Conservation (phyloP, 2,329 filamentous ascomycete species). For the Basipetospora chlamydospora region DNA sequence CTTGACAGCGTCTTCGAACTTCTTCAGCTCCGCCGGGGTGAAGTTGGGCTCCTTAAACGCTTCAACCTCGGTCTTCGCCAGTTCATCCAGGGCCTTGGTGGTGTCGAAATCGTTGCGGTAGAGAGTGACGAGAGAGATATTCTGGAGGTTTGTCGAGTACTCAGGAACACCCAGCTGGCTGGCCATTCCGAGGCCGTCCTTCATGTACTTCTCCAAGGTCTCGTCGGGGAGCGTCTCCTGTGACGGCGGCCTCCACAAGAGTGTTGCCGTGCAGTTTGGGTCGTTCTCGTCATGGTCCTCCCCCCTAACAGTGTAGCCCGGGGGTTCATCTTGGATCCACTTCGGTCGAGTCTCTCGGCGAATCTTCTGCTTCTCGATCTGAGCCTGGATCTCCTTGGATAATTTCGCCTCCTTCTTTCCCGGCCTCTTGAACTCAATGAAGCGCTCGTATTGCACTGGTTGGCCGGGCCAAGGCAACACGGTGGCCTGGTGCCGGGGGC, state of each 20-base stretch:
- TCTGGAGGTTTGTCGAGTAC: conserved; percentile 72
- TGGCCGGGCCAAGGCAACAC: conserved; percentile 75
- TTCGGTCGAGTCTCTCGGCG: conserved; percentile 72
- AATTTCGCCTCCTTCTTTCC: conserved; percentile 65
- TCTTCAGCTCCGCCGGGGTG: conserved; percentile 64
- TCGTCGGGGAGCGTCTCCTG: conserved; percentile 34
- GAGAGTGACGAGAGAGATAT: conserved; percentile 65
- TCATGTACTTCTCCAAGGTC: conserved; percentile 65
- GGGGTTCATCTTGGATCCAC: conserved; percentile 85
- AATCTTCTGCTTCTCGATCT: conserved; percentile 67
- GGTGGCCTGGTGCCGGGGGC: conserved; percentile 80
- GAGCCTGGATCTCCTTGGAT: conserved; percentile 65
- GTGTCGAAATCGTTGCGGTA: conserved; percentile 58
- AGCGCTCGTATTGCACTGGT: conserved; percentile 81
- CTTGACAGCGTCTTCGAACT: conserved; percentile 79
- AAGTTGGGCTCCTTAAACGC: conserved; percentile 77
- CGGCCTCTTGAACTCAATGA: conserved; percentile 70
- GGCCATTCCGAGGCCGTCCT: conserved; percentile 48
- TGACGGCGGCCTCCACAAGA: conserved; percentile 65
- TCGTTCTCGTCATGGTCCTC: conserved; percentile 62
- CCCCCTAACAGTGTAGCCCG: conserved; percentile 72
- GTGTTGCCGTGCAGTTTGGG: conserved; percentile 56
- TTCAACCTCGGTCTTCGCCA: conserved; percentile 52
- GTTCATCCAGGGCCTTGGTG: conserved; percentile 52
- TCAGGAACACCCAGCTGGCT: conserved; percentile 55